phyloP scores from a whole-genome alignment of 2,329 filamentous ascomycete species.

The Penicillium sp. region DNA sequence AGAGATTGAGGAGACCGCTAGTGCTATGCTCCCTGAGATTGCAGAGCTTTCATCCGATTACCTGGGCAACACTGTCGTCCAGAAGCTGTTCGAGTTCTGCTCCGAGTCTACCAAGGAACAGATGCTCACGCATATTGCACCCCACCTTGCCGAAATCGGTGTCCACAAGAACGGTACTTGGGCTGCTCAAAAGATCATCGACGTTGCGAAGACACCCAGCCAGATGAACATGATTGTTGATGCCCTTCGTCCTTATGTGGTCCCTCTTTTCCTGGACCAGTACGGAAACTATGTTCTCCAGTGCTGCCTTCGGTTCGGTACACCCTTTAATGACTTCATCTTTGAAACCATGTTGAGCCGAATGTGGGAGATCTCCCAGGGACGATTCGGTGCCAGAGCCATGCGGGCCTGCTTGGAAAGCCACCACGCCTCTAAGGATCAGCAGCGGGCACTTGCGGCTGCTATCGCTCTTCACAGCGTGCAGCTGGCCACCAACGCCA shows the following conservation, averaged over 20 bases:
- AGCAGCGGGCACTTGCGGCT: conserved; percentile 91
- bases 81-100: conserved; percentile 97
- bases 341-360: conserved; percentile 95
- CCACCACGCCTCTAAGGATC: conserved; percentile 90
- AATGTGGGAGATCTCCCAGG: conserved; percentile 91
- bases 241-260: conserved; percentile 77
- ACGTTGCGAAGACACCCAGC: conserved; percentile 79
- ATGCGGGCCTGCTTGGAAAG: conserved; percentile 97
- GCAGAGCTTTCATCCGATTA: conserved; percentile 94
- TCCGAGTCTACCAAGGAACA: conserved; percentile 85
- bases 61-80: conserved; percentile 97
- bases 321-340: conserved; percentile 91
- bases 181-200: conserved; percentile 99
- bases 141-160: conserved; percentile 92
- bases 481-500: conserved; percentile 92
- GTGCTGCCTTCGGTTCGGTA: conserved; percentile 87
- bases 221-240: conserved; percentile 86
- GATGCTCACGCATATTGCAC: conserved; percentile 84
- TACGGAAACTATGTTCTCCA: conserved; percentile 99
- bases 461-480: conserved; percentile 96
- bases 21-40: conserved; percentile 94
- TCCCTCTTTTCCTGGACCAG: conserved; percentile 92
- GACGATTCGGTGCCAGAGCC: conserved; percentile 88
- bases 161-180: conserved; percentile 99
- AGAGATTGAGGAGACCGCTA: conserved; percentile 89